Percentiles rank a stretch among this genome's conserved stretches.
Evolutionary conservation across 2,329 filamentous ascomycete species (phyloP).

Genomic region (Colletotrichum destructivum): DNA sequence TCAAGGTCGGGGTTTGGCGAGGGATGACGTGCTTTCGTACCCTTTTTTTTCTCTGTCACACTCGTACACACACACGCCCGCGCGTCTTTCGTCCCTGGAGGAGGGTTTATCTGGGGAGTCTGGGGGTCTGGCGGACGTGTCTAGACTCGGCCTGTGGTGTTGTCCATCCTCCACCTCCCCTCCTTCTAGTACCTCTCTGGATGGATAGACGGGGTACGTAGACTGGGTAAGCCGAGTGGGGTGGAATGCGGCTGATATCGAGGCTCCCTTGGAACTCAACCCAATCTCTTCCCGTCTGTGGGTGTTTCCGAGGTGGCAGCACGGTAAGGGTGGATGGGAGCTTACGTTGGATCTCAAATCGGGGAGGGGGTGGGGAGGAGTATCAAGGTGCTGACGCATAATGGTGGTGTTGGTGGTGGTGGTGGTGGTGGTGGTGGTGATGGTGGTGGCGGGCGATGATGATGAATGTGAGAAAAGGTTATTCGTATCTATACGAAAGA

Average conservation of each 20-base stretch:
- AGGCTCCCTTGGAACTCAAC: constrained; percentile 19
- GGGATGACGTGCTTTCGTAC: too few species aligned
- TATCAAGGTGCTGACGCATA: background rate
- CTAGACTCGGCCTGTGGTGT: too few species aligned
- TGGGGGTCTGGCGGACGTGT: too few species aligned
- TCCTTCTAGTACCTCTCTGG: background rate
- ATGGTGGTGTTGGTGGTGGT: too few species aligned
- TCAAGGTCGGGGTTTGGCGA: too few species aligned
- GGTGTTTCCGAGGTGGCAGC: background rate
- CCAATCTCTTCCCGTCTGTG: background rate
- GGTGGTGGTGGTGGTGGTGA: background rate
- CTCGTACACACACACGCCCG: too few species aligned
- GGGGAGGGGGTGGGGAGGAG: too few species aligned
- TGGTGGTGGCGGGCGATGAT: background rate
- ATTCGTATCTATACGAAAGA: background rate
- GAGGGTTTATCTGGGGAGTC: too few species aligned
- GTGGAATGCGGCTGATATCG: constrained; percentile 24
- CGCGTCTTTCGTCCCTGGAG: too few species aligned
- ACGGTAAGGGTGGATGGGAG: background rate
- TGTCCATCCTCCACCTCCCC: too few species aligned
- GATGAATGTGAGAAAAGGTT: background rate
- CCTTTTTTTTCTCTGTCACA: too few species aligned
- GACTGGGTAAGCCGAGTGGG: background rate
- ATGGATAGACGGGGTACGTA: background rate
- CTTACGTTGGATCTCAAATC: constrained; percentile 7